These are phyloP conservation scores for Hericium erinaceus DNA, from an alignment of 768 basidiomycete genomes.

Conservation along the genomic window DNA sequence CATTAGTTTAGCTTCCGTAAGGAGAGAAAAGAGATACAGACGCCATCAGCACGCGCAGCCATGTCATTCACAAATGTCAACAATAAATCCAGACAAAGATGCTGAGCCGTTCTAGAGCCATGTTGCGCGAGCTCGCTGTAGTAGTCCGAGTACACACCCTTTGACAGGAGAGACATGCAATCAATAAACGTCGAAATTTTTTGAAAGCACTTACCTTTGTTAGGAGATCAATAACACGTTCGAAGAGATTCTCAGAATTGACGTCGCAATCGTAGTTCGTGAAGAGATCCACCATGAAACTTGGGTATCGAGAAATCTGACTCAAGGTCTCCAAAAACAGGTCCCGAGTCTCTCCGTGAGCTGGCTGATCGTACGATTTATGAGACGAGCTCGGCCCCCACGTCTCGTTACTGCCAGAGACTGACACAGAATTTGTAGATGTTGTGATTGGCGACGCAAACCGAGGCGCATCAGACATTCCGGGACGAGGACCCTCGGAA, in stretches of 20 bases:
- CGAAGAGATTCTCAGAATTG: slow-evolving; percentile 94
- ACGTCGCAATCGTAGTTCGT: slow-evolving; percentile 95
- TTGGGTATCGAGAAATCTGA: slow-evolving; percentile 72
- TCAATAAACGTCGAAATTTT: neutral
- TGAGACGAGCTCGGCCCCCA: slow-evolving; percentile 39
- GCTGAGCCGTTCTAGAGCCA: slow-evolving; percentile 71
- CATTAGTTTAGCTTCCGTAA: neutral
- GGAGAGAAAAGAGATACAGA: slow-evolving; percentile 20
- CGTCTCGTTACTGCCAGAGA: slow-evolving; percentile 28
- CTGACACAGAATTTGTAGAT: slow-evolving; percentile 33
- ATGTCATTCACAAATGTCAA: slow-evolving; percentile 84
- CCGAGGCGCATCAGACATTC: slow-evolving; percentile 18
- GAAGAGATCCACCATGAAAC: slow-evolving; percentile 94
- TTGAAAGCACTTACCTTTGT: slow-evolving; percentile 51
- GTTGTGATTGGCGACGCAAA: slow-evolving; percentile 23
- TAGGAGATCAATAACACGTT: slow-evolving; percentile 79
- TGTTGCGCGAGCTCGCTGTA: slow-evolving; percentile 47
- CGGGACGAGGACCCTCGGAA: slow-evolving; percentile 12
- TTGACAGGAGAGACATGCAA: slow-evolving; percentile 7
- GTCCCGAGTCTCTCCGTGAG: slow-evolving; percentile 80
- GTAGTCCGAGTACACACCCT: slow-evolving; percentile 77
- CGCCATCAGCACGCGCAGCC: slow-evolving; percentile 54
- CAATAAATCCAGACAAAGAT: slow-evolving; percentile 81
- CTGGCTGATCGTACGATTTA: slow-evolving; percentile 36
- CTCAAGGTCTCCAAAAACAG: slow-evolving; percentile 82